Evolutionary conservation across 768 basidiomycete genomes (phyloP).

Genomic region (Podaxis rugospora): DNA sequence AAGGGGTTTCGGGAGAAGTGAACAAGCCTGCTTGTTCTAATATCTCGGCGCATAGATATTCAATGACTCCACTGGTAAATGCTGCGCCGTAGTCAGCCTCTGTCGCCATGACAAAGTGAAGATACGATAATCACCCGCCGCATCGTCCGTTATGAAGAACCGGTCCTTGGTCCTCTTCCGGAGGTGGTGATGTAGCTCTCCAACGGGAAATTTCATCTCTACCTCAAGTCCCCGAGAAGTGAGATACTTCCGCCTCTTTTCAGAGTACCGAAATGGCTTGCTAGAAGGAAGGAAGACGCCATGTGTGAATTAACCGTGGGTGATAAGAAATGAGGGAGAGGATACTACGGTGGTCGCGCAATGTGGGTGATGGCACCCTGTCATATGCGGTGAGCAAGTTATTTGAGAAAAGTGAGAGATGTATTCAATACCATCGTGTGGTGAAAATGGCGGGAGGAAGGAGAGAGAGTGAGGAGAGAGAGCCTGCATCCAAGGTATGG

Average conservation of each 20-base stretch:
- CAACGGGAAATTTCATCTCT: conserved; percentile 1
- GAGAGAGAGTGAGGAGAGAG: background rate
- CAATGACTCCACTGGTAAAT: conserved; percentile 81
- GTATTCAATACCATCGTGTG: background rate
- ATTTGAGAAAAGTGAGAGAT: background rate
- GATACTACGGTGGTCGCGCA: background rate
- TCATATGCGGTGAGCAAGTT: background rate
- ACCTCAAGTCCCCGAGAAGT: background rate
- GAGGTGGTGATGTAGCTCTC: background rate
- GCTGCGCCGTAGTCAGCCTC: conserved; percentile 33
- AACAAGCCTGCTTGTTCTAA: conserved; percentile 69
- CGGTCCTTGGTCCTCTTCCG: background rate
- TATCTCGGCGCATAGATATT: conserved; percentile 85
- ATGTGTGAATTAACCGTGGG: background rate
- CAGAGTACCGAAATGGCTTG: background rate
- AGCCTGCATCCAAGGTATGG: background rate
- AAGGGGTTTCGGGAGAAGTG: background rate
- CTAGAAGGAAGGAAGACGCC: background rate
- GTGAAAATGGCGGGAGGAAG: background rate
- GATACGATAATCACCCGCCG: conserved; percentile 44
- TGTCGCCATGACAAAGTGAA: background rate
- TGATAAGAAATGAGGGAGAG: background rate
- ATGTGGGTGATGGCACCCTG: background rate
- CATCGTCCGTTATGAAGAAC: conserved; percentile 35
- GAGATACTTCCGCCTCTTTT: background rate